These are phyloP conservation scores for Tetrapyrgos nigripes DNA, from an alignment of 1,284 basidiomycete species.

Conservation along the genomic window DNA sequence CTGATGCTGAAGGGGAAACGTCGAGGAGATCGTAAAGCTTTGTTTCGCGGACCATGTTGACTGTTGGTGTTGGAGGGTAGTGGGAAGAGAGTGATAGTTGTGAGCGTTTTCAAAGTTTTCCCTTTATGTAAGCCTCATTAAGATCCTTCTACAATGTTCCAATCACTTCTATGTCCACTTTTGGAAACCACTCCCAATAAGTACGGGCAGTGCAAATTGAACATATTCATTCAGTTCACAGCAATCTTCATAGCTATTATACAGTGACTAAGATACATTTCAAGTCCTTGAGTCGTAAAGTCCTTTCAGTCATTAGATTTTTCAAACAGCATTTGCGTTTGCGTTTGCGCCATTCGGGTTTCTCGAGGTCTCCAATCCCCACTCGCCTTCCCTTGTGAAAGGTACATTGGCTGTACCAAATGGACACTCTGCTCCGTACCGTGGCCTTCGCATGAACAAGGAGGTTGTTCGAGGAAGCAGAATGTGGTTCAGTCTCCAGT, in stretches of 20 bases:
- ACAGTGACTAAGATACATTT: no score
- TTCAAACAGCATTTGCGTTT: neutral
- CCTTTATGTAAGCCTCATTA: no score
- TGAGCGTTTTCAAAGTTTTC: no score
- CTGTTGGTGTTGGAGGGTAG: no score
- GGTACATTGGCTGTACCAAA: constrained; percentile 44
- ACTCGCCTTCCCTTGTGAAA: constrained; percentile 52
- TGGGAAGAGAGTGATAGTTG: no score
- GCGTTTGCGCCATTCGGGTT: constrained; percentile 16
- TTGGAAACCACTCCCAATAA: no score
- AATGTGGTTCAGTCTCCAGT: constrained; percentile 65
- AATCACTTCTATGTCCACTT: no score
- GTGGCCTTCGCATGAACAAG: constrained; percentile 43
- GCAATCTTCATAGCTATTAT: no score
- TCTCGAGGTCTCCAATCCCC: constrained; percentile 44
- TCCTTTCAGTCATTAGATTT: neutral
- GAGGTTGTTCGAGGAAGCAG: constrained; percentile 54
- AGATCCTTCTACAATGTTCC: no score
- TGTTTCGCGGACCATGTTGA: constrained; percentile 64
- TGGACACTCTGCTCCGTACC: constrained; percentile 28
- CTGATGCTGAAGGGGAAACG: constrained; percentile 77
- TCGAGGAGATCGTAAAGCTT: constrained; percentile 92
- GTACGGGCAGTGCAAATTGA: no score
- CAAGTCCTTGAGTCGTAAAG: neutral
- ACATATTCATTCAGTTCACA: no score